Base-by-base conservation (phyloP, 139 green algal genomes). In the Haematococcus sp. region DNA sequence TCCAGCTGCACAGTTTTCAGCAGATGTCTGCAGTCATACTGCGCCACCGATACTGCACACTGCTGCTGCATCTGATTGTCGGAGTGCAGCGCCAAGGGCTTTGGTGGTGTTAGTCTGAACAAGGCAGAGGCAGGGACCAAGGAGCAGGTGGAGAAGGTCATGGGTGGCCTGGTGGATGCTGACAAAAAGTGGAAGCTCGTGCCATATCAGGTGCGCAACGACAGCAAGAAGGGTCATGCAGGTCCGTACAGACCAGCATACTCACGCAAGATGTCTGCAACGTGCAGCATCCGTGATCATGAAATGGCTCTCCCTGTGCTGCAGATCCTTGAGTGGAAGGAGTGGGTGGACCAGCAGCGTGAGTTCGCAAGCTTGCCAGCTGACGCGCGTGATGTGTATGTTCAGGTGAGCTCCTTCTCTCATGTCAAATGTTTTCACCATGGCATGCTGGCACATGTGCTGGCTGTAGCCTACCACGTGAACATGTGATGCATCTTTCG, bases 311-410 rank as follows among this genome's bases (percentile, higher is more conserved):
- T 31, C 54, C 54, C 54, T 61, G 54, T 20, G 15, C 54, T 61
- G 15, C 23, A 28, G 23, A 27, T 72, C 25, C 22, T 59, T 16
- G 66, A 72, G 16, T 72, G 70, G 55, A 43, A 59, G 70, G 71
- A 73, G 13, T 98, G 94, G 94, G n/a, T 98, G 16, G 68, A 87
- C 31, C 69, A 86, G 43, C 92, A 97, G 76, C 83, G 90, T 75
- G 76, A 79, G 81, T 84, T 88, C 74, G 82, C 80, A 16, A 69
- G 70, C 27, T 28, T 83, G 33, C 25, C 66, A 44, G 43, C 66
- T 23, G 35, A 61, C 28, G 65, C 71, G 1, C 70, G 69, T 3
- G 65, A 87, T 28, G 73, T 84, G 15, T 94, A 87, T 54, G 72
- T 92, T 4, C 86, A 91, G 81, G 83, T 91, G 58, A 33, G 58